These are phyloP conservation scores for Phytophthora syringae DNA, from an alignment of 352 stramenopile species.

Conservation along the genomic window DNA sequence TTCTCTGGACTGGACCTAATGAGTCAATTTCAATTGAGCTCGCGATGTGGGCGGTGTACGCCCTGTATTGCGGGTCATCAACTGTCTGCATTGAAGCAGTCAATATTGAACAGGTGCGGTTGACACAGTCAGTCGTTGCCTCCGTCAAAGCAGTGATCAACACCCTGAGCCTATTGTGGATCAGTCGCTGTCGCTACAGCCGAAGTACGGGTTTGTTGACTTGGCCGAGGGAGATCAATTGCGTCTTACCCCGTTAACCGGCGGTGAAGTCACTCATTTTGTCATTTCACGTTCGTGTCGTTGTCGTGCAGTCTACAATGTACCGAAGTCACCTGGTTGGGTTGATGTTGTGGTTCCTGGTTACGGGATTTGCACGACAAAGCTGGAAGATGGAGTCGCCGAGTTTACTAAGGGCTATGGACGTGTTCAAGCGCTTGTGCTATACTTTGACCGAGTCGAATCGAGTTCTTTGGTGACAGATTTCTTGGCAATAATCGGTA, in stretches of 20 bases:
- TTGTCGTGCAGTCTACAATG: not conserved
- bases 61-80: not conserved
- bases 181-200: not conserved
- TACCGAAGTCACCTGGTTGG: not conserved
- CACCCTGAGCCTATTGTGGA: not conserved
- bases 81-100: not conserved
- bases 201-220: not conserved
- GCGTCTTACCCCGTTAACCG: not conserved
- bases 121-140: not conserved
- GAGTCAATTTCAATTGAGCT: not conserved
- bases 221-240: not conserved
- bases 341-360: not conserved
- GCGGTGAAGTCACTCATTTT: not conserved
- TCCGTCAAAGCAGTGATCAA: not conserved
- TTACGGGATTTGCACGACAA: not conserved
- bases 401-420: not conserved
- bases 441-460: not conserved
- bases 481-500: not conserved
- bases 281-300: not conserved
- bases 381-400: not conserved
- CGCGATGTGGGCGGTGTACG: not conserved
- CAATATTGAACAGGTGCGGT: not conserved
- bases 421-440: not conserved
- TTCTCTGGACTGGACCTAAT: not conserved
- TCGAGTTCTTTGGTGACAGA: not conserved